These are phyloP conservation scores for Aspergillus wentii DNA, from an alignment of 495 filamentous ascomycete genomes.

Conservation along the genomic window DNA sequence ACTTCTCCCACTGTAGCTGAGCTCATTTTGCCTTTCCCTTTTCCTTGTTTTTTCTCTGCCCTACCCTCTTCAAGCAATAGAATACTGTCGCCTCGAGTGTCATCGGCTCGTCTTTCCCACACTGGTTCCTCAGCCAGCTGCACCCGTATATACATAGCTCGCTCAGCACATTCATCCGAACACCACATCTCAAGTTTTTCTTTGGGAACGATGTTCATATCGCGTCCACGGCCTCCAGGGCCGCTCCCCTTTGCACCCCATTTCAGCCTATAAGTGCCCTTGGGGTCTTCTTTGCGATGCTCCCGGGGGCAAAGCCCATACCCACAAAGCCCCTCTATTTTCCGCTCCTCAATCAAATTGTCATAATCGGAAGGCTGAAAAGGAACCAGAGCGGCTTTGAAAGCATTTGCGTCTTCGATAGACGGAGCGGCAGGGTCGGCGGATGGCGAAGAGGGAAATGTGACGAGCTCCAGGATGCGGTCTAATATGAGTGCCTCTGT, in stretches of 20 bases:
- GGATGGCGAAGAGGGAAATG: constrained; percentile 46
- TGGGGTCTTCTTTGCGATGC: constrained; percentile 40
- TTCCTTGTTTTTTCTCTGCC: constrained; percentile 11
- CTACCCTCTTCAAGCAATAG: constrained; percentile 51
- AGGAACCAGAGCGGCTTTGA: constrained; percentile 56
- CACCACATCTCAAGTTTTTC: constrained; percentile 85
- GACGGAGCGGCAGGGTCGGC: constrained; percentile 57
- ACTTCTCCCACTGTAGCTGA: constrained; percentile 17
- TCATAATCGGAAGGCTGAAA: constrained; percentile 88
- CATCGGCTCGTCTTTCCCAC: constrained; percentile 59
- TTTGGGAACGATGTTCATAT: constrained; percentile 56
- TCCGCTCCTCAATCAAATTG: constrained; percentile 78
- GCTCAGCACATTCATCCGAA: constrained; percentile 67
- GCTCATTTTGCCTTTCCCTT: constrained; percentile 8
- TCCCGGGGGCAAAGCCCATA: constrained; percentile 69
- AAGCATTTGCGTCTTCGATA: constrained; percentile 43
- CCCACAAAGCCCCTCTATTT: constrained; percentile 72
- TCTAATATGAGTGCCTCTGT: constrained; percentile 67
- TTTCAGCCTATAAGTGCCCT: constrained; percentile 45
- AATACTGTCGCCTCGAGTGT: constrained; percentile 32
- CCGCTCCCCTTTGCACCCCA: constrained; percentile 45
- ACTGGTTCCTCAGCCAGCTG: constrained; percentile 76
- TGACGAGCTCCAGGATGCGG: constrained; percentile 61
- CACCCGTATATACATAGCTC: constrained; percentile 77
- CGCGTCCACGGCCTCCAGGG: constrained; percentile 41